Base-by-base conservation (phyloP, 1,284 basidiomycete genomes). In the Cystobasidiaceae sp. region DNA sequence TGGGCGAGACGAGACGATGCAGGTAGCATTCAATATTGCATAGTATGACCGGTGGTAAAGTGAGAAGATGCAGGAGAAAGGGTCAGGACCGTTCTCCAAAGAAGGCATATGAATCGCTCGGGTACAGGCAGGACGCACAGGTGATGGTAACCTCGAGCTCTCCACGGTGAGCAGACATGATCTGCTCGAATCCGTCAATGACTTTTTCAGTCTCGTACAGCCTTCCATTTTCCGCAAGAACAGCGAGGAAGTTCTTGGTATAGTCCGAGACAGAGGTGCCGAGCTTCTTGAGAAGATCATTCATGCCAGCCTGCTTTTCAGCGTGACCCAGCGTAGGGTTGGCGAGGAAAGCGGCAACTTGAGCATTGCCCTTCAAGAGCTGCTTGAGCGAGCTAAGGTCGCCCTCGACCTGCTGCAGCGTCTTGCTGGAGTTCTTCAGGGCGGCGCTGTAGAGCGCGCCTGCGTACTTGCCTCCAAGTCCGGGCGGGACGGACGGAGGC, bases 71-170 rank as follows among this genome's bases (percentile, higher is more conserved):
- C 15, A 7, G 46, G 19, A 49, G 2, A 28, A 19, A 6, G 43
- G 6, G 25, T 17, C n/a, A n/a, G 7, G 43, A 45, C n/a, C 43
- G 43, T 8, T 17, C n/a, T 6, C n/a, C 25, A 23, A 6, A 23
- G n/a, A 7, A 19, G 25, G 43, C n/a, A n/a, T 8, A 8, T 7
- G 43, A 45, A n/a, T n/a, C n/a, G n/a, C n/a, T n/a, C n/a, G n/a
- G n/a, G n/a, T n/a, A n/a, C n/a, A n/a, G n/a, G n/a, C 6, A 13
- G 43, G 71, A 55, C 66, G n/a, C 27, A 67, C 66, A 92, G 63
- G 93, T 97, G 78, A 98, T 89, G 64, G 86, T 84, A 69, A 98
- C 89, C 75, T 88, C 90, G 71, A 97, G 82, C 80, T 98, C 94
- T 72, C 94, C 94, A 15, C 72, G 88, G 84, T 97, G 85, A 74